Evolutionary conservation across 1,284 basidiomycete genomes (phyloP).

Genomic region (Athelia psychrophila): DNA sequence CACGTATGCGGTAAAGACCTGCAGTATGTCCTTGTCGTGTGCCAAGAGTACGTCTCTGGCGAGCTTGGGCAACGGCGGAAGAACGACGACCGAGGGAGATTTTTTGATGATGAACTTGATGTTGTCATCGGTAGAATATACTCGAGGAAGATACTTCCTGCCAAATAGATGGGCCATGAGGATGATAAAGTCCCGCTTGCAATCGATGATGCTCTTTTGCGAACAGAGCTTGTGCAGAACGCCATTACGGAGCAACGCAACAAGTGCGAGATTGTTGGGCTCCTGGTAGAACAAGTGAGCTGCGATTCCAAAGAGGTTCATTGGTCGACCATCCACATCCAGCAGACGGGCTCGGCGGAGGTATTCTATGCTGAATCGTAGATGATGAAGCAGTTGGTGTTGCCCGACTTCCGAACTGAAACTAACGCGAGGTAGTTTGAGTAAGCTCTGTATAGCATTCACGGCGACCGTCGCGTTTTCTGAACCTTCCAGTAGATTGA

Average conservation of each 20-base stretch:
- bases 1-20: slow-evolving; percentile 54
- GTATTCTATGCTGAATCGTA: slow-evolving; percentile 72
- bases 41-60: slow-evolving; percentile 38
- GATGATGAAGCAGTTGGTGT: slow-evolving; percentile 58
- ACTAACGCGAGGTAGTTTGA: slow-evolving; percentile 55
- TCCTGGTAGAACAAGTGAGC: slow-evolving; percentile 42
- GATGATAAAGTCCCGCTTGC: slow-evolving; percentile 48
- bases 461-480: slow-evolving; percentile 45
- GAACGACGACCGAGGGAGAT: slow-evolving; percentile 54
- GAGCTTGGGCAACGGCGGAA: slow-evolving; percentile 43
- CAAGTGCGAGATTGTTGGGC: slow-evolving; percentile 66
- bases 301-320: slow-evolving; percentile 47
- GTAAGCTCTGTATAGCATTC: slow-evolving; percentile 46
- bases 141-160: slow-evolving; percentile 46
- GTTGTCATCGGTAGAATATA: slow-evolving; percentile 35
- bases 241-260: slow-evolving; percentile 53
- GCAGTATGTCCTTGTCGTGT: slow-evolving; percentile 50
- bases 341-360: slow-evolving; percentile 55
- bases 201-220: slow-evolving; percentile 32
- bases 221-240: slow-evolving; percentile 55
- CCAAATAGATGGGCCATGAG: slow-evolving; percentile 62
- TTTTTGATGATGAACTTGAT: slow-evolving; percentile 34
- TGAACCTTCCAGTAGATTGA: slow-evolving; percentile 64
- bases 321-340: slow-evolving; percentile 48
- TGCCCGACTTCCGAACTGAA: slow-evolving; percentile 51